These are phyloP conservation scores for Neofusicoccum cordaticola DNA, from an alignment of 2,329 filamentous ascomycete species.

Conservation along the genomic window DNA sequence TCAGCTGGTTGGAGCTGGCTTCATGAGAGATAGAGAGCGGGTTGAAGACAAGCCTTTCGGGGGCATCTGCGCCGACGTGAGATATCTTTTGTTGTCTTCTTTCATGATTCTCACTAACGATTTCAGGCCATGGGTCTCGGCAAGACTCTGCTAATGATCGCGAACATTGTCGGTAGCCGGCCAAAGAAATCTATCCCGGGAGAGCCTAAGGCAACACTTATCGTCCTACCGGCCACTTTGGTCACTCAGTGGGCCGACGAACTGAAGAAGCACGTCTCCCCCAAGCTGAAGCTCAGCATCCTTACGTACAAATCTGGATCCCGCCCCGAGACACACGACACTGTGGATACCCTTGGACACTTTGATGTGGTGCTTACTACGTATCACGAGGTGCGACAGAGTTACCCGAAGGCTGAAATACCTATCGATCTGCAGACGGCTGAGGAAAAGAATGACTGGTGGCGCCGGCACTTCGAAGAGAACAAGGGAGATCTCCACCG, in stretches of 20 bases:
- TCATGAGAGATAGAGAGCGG: constrained; percentile 55
- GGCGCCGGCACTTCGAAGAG: constrained; percentile 28
- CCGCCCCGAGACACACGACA: constrained; percentile 25
- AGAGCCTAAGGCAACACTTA: constrained; percentile 36
- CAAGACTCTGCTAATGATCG: constrained; percentile 25
- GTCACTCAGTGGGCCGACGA: constrained; percentile 41
- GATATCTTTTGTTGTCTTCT: not conserved
- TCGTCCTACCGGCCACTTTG: constrained; percentile 41
- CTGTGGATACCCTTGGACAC: constrained; percentile 17
- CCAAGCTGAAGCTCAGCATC: constrained; percentile 14
- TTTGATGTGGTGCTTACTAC: constrained; percentile 42
- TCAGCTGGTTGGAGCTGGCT: constrained; percentile 52
- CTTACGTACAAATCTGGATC: constrained; percentile 29
- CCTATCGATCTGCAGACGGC: constrained; percentile 38
- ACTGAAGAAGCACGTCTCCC: constrained; percentile 30
- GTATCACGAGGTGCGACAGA: constrained; percentile 40
- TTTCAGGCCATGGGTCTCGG: constrained; percentile 21
- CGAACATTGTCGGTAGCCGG: constrained; percentile 44
- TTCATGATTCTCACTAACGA: not conserved
- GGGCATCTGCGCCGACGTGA: constrained; percentile 39
- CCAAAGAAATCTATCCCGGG: constrained; percentile 13
- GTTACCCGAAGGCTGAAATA: constrained; percentile 41
- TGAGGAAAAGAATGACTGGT: constrained; percentile 40
- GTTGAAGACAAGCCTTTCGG: constrained; percentile 34
- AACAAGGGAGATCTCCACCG: constrained; percentile 31